These are phyloP conservation scores for Peltaster fructicola DNA, from an alignment of 2,329 filamentous ascomycete genomes.

Conservation along the genomic window DNA sequence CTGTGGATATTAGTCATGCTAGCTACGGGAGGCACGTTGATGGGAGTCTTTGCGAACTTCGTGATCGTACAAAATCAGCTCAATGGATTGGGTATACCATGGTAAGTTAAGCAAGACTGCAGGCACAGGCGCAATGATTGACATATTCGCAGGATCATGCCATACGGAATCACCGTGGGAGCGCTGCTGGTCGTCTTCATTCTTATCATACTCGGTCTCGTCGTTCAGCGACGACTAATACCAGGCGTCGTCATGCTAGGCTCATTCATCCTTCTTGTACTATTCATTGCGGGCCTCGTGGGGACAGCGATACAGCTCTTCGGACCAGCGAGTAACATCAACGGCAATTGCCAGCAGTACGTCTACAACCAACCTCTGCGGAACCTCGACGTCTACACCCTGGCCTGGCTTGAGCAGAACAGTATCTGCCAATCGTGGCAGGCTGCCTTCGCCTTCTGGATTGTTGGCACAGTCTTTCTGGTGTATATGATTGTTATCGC, in stretches of 20 bases:
- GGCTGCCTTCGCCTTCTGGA: conserved; percentile 45
- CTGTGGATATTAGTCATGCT: conserved; percentile 47
- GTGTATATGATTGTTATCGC: conserved; percentile 49
- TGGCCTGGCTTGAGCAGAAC: conserved; percentile 45
- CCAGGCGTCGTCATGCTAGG: conserved; percentile 42
- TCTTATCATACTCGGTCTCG: conserved; percentile 38
- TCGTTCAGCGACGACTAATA: conserved; percentile 37
- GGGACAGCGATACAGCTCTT: conserved; percentile 46
- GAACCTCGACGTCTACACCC: conserved; percentile 32
- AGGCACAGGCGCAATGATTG: conserved; percentile 1
- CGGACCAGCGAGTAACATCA: conserved; percentile 36
- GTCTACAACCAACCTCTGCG: conserved; percentile 31
- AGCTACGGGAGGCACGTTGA: conserved; percentile 36
- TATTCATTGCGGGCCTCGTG: conserved; percentile 44
- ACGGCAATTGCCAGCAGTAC: conserved; percentile 40
- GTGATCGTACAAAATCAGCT: conserved; percentile 40
- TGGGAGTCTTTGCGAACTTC: conserved; percentile 44
- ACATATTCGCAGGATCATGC: conserved; percentile 37
- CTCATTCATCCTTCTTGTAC: conserved; percentile 42
- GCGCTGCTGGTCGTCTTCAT: conserved; percentile 40
- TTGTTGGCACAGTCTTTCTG: conserved; percentile 45
- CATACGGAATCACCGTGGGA: conserved; percentile 42
- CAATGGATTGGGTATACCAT: conserved; percentile 37
- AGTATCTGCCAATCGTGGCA: conserved; percentile 48
- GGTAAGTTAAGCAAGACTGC: conserved; percentile 25